These are phyloP conservation scores for Fusarium keratoplasticum DNA, from an alignment of 2,329 filamentous ascomycete genomes.

Conservation along the genomic window DNA sequence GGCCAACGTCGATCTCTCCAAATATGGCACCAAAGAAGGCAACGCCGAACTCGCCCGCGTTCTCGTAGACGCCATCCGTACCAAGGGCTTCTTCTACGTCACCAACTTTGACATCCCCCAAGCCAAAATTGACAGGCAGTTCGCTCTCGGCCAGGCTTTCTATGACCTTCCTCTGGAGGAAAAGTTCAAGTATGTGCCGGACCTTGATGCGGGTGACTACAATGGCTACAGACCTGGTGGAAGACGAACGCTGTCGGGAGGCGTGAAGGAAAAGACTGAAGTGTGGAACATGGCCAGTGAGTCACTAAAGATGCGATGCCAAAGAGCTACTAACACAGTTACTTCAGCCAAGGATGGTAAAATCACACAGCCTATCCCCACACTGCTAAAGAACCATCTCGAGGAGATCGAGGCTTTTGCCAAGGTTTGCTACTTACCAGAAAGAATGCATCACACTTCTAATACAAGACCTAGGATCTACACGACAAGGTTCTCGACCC, in stretches of 20 bases:
- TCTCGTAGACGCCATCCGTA: constrained; percentile 50
- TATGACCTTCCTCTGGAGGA: constrained; percentile 65
- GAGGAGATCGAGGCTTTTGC: constrained; percentile 29
- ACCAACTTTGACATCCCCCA: constrained; percentile 71
- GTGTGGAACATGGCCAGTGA: constrained; percentile 54
- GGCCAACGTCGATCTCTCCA: constrained; percentile 49
- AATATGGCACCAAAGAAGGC: constrained; percentile 48
- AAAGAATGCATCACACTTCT: neutral
- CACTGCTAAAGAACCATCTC: constrained; percentile 14
- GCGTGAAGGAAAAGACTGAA: constrained; percentile 55
- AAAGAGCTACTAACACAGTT: too few species aligned
- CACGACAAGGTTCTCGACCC: constrained; percentile 68
- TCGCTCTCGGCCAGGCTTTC: constrained; percentile 68
- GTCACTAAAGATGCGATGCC: neutral
- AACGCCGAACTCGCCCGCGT: constrained; percentile 45
- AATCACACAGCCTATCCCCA: constrained; percentile 42
- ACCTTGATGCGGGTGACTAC: constrained; percentile 64
- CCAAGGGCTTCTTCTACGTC: constrained; percentile 51
- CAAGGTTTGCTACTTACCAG: constrained; percentile 9
- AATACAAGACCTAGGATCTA: constrained; percentile 44
- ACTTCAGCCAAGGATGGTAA: constrained; percentile 44
- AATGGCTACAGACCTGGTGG: constrained; percentile 67
- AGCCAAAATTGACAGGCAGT: constrained; percentile 68
- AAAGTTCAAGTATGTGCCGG: constrained; percentile 66
- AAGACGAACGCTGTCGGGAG: constrained; percentile 46